A percentile compares a stretch with the other conserved stretches of the same genome.
These are phyloP conservation scores for Emiliania huxleyi DNA, from an alignment of 78 protist species.

Conservation along the genomic window DNA sequence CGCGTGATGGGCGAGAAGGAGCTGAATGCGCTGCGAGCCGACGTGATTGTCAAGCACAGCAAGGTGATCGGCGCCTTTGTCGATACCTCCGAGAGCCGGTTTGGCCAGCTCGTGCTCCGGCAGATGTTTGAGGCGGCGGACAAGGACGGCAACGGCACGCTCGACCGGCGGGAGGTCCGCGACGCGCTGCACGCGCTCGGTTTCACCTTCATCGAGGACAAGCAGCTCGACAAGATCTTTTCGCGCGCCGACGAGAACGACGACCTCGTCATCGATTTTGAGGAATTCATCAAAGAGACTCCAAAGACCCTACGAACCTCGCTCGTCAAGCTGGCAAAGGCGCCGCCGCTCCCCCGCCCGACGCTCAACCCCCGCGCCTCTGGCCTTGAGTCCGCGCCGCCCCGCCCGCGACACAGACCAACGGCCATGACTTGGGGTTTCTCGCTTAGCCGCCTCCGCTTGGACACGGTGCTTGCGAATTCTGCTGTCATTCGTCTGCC, in stretches of 20 bases:
- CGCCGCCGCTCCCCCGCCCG: too few relatives aligned
- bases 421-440: too few relatives aligned
- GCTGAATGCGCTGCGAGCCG: background rate
- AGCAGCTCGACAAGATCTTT: background rate
- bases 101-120: too few relatives aligned
- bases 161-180: background rate
- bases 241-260: background rate
- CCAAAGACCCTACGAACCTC: background rate
- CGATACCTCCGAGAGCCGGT: background rate
- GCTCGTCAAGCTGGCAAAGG: background rate
- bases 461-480: too few relatives aligned
- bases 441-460: too few relatives aligned
- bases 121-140: background rate
- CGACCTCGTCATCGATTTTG: background rate
- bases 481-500: too few relatives aligned
- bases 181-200: constrained; percentile 18
- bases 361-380: too few relatives aligned
- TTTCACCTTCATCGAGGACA: background rate
- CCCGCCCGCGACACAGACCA: too few relatives aligned
- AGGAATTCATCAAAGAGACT: background rate
- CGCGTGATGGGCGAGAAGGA: background rate
- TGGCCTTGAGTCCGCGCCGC: too few relatives aligned
- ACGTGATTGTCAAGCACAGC: background rate
- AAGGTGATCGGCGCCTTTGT: background rate
- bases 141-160: constrained; percentile 15